Evolutionary conservation across 768 basidiomycete genomes (phyloP), one percentile per base, ranked within the genome.

Genomic region (Steccherinum ochraceum): DNA sequence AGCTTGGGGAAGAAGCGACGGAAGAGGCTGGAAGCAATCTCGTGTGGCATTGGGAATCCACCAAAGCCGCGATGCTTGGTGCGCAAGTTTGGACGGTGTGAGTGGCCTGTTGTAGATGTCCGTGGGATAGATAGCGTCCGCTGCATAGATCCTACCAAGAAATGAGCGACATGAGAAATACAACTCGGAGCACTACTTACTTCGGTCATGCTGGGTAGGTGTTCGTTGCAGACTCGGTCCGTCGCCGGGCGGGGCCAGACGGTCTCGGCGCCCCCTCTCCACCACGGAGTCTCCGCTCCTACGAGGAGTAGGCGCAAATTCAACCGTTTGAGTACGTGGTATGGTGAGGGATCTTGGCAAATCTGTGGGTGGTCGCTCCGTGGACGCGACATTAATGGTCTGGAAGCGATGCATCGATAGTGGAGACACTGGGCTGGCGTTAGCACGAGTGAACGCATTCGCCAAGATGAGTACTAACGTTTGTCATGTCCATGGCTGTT

Each of bases 11-110:
- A 89, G 25, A 84, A 64, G 21, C 69, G 69, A 10, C 68, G 55
- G 24, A 91, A 67, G 1, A 86, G 52, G 10, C 61, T 65, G 2
- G 69, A 75, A 12, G 83, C 51, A 24, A 89, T 67, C 49, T 76
- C 64, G 60, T 74, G 75, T 0, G 84, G 85, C 74, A 83, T 83
- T 1, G 87, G 86, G 63, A 89, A 89, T 1, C 86, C 86, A 24
- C 87, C 87, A 49, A 85, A 82, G 16, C 70, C 80, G 40, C 71
- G 71, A 52, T 78, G 67, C 57, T 70, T 77, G 16, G 57, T 55
- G 3, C 57, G 47, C 18, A 52, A 41, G 16, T 7, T 7, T 10
- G 54, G 45, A 40, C 51, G 55, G 40, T 52, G 54, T 5, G 51
- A 21, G 54, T 52, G 56, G 39, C 27, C 20, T 18, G 12, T 40